Evolutionary conservation across 2,329 filamentous ascomycete genomes (phyloP).

Genomic region (Pseudophaeomoniella oleicola): DNA sequence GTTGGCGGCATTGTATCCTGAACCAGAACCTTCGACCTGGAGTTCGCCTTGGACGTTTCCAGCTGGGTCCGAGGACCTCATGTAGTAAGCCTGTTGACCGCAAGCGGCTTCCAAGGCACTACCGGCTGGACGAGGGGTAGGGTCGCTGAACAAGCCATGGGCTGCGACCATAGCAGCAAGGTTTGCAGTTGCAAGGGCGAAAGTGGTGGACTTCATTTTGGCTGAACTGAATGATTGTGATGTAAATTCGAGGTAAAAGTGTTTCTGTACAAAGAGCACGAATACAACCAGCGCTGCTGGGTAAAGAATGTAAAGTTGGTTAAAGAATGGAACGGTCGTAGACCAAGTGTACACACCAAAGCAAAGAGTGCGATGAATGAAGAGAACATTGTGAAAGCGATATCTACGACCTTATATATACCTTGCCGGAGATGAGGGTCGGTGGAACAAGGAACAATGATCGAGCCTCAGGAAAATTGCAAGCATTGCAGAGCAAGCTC

Average conservation of each 20-base stretch:
- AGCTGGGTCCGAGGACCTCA: constrained; percentile 38
- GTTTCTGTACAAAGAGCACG: neutral
- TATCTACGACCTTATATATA: neutral
- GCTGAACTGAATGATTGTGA: constrained; percentile 3
- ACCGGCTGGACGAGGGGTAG: constrained; percentile 35
- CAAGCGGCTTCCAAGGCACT: constrained; percentile 36
- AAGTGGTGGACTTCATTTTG: constrained; percentile 28
- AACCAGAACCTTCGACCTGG: constrained; percentile 32
- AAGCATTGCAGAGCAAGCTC: too few species aligned
- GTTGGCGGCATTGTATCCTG: constrained; percentile 30
- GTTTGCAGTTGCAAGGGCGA: constrained; percentile 27
- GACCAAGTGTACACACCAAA: constrained; percentile 1
- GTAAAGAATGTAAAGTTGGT: constrained; percentile 1
- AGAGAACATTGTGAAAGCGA: neutral
- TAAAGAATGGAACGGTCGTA: constrained; percentile 1
- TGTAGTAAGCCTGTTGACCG: constrained; percentile 39
- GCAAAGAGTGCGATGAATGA: neutral
- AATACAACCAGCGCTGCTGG: neutral
- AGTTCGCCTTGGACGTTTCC: constrained; percentile 43
- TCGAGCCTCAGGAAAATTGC: too few species aligned
- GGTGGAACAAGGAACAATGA: too few species aligned
- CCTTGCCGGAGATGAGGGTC: too few species aligned
- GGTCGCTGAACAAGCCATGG: constrained; percentile 38
- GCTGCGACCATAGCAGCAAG: constrained; percentile 32
- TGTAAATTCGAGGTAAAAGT: neutral